Evolutionary conservation across 352 stramenopile genomes (phyloP).

Genomic region (Pythium sp.): DNA sequence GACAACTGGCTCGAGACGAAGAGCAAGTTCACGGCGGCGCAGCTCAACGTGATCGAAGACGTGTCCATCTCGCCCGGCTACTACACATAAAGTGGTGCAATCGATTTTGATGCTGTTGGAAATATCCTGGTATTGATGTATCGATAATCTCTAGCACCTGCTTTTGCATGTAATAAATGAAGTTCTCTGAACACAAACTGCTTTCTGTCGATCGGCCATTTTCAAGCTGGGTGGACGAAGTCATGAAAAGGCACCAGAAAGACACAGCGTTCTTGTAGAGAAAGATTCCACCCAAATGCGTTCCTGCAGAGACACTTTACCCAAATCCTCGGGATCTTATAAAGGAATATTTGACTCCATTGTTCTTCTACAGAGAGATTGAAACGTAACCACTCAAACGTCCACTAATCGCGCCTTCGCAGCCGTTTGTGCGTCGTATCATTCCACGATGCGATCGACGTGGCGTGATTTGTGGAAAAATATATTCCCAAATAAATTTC

Average conservation of each 20-base stretch:
- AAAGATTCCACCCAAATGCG: background rate
- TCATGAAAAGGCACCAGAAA: background rate
- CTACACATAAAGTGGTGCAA: conserved; percentile 38
- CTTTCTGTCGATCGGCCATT: background rate
- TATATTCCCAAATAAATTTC: too few species aligned
- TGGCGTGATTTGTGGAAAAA: too few species aligned
- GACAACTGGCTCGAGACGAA: conserved; percentile 84
- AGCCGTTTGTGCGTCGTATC: too few species aligned
- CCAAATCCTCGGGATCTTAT: conserved; percentile 13
- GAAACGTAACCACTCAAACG: conserved; percentile 22
- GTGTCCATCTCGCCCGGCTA: conserved; percentile 75
- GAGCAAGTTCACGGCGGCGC: conserved; percentile 44
- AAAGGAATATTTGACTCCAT: conserved; percentile 18
- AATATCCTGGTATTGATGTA: background rate
- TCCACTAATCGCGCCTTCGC: background rate
- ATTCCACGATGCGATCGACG: too few species aligned
- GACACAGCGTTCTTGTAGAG: background rate
- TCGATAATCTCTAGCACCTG: background rate
- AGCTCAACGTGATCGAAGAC: conserved; percentile 77
- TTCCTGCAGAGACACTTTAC: conserved; percentile 1
- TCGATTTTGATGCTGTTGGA: background rate
- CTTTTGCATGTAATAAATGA: background rate
- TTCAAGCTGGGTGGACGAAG: background rate
- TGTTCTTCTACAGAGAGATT: conserved; percentile 25
- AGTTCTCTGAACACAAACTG: background rate